These are phyloP conservation scores for Umbelopsis ramanniana DNA, from an alignment of 192 early-diverging fungal genomes.

Conservation along the genomic window DNA sequence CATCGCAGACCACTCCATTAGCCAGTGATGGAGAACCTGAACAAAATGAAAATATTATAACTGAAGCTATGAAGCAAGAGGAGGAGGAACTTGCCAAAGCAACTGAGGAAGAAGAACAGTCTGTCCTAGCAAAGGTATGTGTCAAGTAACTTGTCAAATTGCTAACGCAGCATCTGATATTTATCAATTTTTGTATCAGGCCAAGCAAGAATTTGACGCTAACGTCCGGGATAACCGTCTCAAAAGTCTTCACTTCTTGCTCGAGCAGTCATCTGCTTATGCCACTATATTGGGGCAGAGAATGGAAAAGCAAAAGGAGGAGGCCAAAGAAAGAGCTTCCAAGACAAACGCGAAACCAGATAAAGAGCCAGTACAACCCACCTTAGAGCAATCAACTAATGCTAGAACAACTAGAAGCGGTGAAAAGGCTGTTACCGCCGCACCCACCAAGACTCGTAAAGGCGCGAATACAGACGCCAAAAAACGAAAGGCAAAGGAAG, in stretches of 20 bases:
- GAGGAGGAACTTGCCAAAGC: conserved; percentile 19
- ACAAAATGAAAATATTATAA: not conserved
- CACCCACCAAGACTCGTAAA: conserved; percentile 8
- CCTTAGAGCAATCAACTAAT: not conserved
- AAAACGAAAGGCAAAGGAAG: conserved; percentile 56
- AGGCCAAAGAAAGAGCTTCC: conserved; percentile 57
- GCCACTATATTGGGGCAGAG: conserved; percentile 76
- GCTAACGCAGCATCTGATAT: not conserved
- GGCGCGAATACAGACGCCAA: conserved; percentile 29
- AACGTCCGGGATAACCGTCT: conserved; percentile 65
- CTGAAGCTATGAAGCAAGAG: conserved; percentile 23
- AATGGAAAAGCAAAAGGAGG: conserved; percentile 74
- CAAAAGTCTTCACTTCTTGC: conserved; percentile 77
- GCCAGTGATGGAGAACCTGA: conserved; percentile 26
- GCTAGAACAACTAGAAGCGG: conserved; percentile 20
- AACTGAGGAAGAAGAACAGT: conserved; percentile 21
- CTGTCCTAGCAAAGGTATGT: conserved; percentile 12
- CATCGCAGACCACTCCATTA: conserved; percentile 16
- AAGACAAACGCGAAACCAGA: not conserved
- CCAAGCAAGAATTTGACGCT: conserved; percentile 64
- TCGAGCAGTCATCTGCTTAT: conserved; percentile 84
- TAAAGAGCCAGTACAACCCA: not conserved
- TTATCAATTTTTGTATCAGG: conserved; percentile 41
- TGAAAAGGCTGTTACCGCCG: not conserved
- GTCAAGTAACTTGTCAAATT: not conserved